Evolutionary conservation across 148 eudicot genomes (phyloP), one percentile per base, ranked within the genome.

Genomic region (Drosera capensis): DNA sequence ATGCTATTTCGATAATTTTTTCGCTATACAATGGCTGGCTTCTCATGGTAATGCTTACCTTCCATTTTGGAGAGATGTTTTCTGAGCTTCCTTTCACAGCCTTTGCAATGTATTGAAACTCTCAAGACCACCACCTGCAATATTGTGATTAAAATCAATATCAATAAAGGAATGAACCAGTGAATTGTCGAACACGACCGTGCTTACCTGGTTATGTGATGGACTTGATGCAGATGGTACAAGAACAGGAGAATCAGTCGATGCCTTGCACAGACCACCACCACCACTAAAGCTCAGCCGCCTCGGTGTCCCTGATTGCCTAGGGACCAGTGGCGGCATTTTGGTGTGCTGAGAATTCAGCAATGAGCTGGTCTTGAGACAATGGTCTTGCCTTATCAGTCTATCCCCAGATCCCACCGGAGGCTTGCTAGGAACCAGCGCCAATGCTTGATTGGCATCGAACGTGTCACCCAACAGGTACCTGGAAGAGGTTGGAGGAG

Each of bases 31-130:
- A 36, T 18, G 23, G 22, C n/a, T n/a, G n/a, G n/a, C n/a, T n/a
- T n/a, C n/a, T n/a, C n/a, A n/a, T n/a, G n/a, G n/a, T n/a, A n/a
- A n/a, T n/a, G 49, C 56, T 54, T 25, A 69, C 97, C 97, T 80
- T 84, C 75, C 92, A 90, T 84, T 65, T 68, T 90, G 4, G 95
- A 80, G 49, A 90, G 77, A 63, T 90, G 82, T 63, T 84, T 90
- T 52, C 73, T 75, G 20, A 90, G 63, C 62, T 90, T 90, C 40
- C 83, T 79, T 55, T 73, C 93, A 62, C 97, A 90, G 12, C 95
- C 97, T 66, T 62, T 90, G 81, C 97, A 90, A 53, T 90, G 95
- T 25, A 90, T 66, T 44, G 97, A 78, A 13, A 90, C 97, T 64
- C 67, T 71, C 66, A 90, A 56, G 15, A 74, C 78, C 42, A 90